Evolutionary conservation across 495 filamentous ascomycete genomes (phyloP), one percentile per base, ranked within the genome.

Genomic region (Penicillium silybi): DNA sequence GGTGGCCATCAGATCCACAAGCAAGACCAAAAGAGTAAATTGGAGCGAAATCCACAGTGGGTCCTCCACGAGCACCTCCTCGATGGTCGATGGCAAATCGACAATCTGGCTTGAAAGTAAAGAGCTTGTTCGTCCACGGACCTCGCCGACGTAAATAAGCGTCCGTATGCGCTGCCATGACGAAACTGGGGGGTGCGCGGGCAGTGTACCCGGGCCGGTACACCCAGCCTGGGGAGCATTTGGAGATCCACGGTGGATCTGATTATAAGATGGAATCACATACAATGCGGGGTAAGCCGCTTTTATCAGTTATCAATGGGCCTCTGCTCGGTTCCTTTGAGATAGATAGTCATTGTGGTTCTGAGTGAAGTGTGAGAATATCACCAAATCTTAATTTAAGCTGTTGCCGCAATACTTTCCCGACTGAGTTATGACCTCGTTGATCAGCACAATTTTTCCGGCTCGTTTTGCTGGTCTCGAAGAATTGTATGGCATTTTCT

Each of bases 11-110:
- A 15, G 39, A 41, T 50, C 47, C 47, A 50, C 47, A 16, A 9
- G 23, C 11, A 34, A 13, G 38, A 19, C 38, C n/a, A 50, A 50
- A 43, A 43, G 47, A 50, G 46, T 35, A 50, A 35, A 41, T 50
- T 41, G 16, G 47, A 40, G 47, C 47, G 47, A 50, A 27, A n/a
- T 38, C 27, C 22, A 7, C 7, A 17, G 47, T 43, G 47, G 46
- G 20, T 48, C 46, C 8, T 16, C 10, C 3, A 27, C 34, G 37
- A 39, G 37, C n/a, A 19, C 6, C 16, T 38, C 3, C 3, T 18
- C 37, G 18, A 39, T 4, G 7, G 7, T 19, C 37, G 18, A 19
- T 13, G 37, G n/a, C 37, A 18, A 18, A 39, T 6, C 18, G 16
- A 39, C 11, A 1, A 32, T 32, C 9, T 32, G 1, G 29, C 11